These are phyloP conservation scores for Golubevia sp. DNA, from an alignment of 1,284 basidiomycete species.

Conservation along the genomic window DNA sequence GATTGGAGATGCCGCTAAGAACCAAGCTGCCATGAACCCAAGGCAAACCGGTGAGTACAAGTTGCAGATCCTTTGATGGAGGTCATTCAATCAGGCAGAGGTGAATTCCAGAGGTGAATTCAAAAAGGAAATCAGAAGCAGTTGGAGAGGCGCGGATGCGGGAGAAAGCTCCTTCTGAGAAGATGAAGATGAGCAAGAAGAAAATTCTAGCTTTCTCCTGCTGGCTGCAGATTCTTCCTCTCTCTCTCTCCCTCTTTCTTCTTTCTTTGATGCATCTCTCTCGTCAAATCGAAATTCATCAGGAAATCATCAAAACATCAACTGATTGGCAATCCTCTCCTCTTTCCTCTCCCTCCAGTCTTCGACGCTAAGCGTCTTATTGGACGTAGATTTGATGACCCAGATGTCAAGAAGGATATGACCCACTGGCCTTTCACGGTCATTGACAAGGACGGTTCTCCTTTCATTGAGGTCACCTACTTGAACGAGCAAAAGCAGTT, in stretches of 20 bases:
- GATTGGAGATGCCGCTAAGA: conserved; percentile 79
- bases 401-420: conserved; percentile 70
- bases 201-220: too few species aligned
- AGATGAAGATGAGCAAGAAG: too few species aligned
- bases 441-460: conserved; percentile 68
- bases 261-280: too few species aligned
- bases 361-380: conserved; percentile 76
- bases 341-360: conserved; percentile 13
- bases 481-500: conserved; percentile 69
- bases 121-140: too few species aligned
- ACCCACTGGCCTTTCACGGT: conserved; percentile 75
- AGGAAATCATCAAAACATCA: too few species aligned
- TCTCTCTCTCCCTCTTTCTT: conserved; percentile 1
- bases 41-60: conserved; percentile 70
- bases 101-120: too few species aligned
- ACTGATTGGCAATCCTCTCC: too few species aligned
- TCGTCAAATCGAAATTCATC: too few species aligned
- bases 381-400: conserved; percentile 85
- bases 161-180: too few species aligned
- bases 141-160: too few species aligned
- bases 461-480: conserved; percentile 69
- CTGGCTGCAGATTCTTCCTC: not conserved
- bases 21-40: conserved; percentile 86
- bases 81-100: too few species aligned
- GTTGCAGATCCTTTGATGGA: too few species aligned